These are phyloP conservation scores for Apiospora kogelbergensis DNA, from an alignment of 2,329 filamentous ascomycete genomes.

Conservation along the genomic window DNA sequence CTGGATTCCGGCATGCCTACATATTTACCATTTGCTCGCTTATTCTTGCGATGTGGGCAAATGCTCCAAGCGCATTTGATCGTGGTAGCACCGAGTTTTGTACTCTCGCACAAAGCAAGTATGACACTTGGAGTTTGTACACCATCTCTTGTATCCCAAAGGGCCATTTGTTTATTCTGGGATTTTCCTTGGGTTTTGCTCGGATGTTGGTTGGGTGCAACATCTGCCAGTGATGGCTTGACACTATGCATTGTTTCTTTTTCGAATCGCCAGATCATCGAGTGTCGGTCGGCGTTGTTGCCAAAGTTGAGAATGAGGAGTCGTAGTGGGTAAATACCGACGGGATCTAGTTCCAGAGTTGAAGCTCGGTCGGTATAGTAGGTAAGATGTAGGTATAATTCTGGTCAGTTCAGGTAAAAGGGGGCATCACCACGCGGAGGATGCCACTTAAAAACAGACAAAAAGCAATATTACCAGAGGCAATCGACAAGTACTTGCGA, in stretches of 20 bases:
- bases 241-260: too few relatives aligned
- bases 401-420: background rate
- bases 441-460: background rate
- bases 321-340: background rate
- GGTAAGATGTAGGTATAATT: background rate
- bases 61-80: background rate
- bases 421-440: background rate
- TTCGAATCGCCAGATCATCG: background rate
- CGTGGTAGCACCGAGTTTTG: background rate
- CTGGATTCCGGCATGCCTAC: background rate
- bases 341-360: background rate
- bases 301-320: background rate
- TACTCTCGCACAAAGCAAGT: background rate
- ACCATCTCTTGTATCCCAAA: background rate
- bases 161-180: too few relatives aligned
- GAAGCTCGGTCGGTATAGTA: background rate
- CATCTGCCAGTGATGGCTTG: background rate
- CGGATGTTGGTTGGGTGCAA: background rate
- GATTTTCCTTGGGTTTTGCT: background rate
- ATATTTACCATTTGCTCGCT: background rate
- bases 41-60: background rate
- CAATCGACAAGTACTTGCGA: background rate
- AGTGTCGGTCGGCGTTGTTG: background rate
- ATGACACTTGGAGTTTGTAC: background rate
- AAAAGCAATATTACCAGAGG: background rate